Percentiles rank a stretch among this genome's conserved stretches.
Evolutionary conservation across 2,329 filamentous ascomycete species (phyloP).

Genomic region (Orbilia ellipsospora): DNA sequence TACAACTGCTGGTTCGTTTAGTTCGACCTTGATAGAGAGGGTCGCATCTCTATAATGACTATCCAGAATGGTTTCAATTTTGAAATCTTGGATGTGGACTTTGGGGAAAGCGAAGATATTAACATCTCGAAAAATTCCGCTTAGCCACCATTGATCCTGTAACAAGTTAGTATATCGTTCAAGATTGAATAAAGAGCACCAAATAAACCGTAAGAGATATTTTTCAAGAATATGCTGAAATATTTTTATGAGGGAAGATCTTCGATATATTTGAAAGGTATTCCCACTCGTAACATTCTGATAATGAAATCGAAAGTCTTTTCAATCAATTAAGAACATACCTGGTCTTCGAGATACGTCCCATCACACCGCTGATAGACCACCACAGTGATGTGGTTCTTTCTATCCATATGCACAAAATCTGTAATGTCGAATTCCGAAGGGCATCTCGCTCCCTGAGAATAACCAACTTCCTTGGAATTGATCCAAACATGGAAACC

Average conservation of each 20-base stretch:
- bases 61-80: constrained; percentile 69
- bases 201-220: neutral
- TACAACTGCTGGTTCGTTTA: constrained; percentile 19
- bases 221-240: neutral
- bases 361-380: constrained; percentile 78
- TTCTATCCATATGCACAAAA: constrained; percentile 63
- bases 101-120: constrained; percentile 70
- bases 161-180: neutral
- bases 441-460: constrained; percentile 75
- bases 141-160: constrained; percentile 76
- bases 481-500: constrained; percentile 78
- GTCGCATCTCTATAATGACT: constrained; percentile 66
- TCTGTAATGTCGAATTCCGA: constrained; percentile 75
- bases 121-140: constrained; percentile 75
- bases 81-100: constrained; percentile 70
- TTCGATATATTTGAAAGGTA: neutral
- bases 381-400: constrained; percentile 71
- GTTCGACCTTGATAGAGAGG: constrained; percentile 65
- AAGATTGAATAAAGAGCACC: neutral
- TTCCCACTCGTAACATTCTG: neutral
- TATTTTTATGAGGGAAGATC: neutral
- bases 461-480: constrained; percentile 72
- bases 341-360: constrained; percentile 74
- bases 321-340: constrained; percentile 53
- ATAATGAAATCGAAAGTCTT: neutral